Base-by-base conservation (phyloP, 148 eudicot genomes). In the Diospyros lotus region DNA sequence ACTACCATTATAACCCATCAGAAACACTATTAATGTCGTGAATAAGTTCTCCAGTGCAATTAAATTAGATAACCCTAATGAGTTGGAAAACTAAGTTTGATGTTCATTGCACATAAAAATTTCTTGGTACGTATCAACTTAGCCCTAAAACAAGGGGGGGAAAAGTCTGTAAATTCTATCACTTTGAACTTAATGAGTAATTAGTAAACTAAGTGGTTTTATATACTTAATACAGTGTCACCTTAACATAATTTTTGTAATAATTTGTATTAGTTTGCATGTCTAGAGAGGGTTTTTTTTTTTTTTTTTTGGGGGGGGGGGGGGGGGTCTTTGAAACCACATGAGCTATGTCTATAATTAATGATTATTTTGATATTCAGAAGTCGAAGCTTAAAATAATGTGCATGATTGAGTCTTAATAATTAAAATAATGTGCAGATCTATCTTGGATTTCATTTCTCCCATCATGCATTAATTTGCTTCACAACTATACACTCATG, bases 381-480 rank as follows among this genome's bases (percentile, higher is more conserved):
- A 52, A 54, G 66, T 5, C 8, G 45, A 46, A 67, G 5, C 55
- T 65, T 73, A 64, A 43, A 60, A 15, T 59, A 76, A 73, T 50
- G 63, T 69, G 39, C 84, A 71, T 75, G 81, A 81, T 81, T 64
- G 75, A 79, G 71, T 54, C 41, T 73, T 51, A 38, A 50, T n/a
- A 58, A 4, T 7, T 1, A 41, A 71, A 66, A 15, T 1, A 17
- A n/a, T 11, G 52, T 8, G 46, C 1, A 68, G 75, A 77, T 83
- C 81, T 80, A 76, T 74, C 72, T 77, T 83, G 74, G 79, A 77
- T 77, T 41, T 80, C 63, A 40, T 38, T 39, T 69, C 8, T 2
- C 51, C 5, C 10, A 55, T 17, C 28, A 28, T 28, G 28, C 44
- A 64, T 41, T 53, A 66, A 66, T 46, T 46, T 9, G 5, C 42